phyloP scores from a whole-genome alignment of 75 land plant species.

The Pseudotsuga menziesii region DNA sequence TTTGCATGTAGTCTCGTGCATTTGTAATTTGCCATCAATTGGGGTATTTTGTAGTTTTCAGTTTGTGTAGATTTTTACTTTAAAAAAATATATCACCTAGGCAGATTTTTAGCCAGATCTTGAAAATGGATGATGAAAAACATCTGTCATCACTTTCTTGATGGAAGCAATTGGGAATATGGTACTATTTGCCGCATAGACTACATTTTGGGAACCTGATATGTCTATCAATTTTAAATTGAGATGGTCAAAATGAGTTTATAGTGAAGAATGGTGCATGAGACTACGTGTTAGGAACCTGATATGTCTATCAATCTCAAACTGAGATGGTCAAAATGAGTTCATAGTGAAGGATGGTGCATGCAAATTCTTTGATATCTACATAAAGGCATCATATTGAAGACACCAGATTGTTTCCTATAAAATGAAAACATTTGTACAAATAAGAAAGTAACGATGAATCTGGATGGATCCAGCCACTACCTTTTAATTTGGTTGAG shows the following conservation, averaged over 20 bases:
- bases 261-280: not conserved
- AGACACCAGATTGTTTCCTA: not conserved
- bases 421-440: not conserved
- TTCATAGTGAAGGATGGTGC: not conserved
- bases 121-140: too few species aligned
- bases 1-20: not conserved
- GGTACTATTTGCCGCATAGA: too few species aligned
- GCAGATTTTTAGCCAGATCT: not conserved
- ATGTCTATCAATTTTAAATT: not conserved
- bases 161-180: too few species aligned
- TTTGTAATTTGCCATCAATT: not conserved
- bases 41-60: not conserved
- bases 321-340: not conserved
- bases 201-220: not conserved
- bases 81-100: not conserved
- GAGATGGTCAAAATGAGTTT: not conserved
- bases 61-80: not conserved
- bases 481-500: not conserved
- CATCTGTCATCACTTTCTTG: too few species aligned
- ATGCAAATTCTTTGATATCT: not conserved
- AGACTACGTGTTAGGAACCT: not conserved
- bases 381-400: not conserved
- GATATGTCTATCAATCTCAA: not conserved
- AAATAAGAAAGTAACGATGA: not conserved
- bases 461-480: not conserved